Conservation (phyloP, 257 asterid genomes). For the Schizonepeta tenuifolia region DNA sequence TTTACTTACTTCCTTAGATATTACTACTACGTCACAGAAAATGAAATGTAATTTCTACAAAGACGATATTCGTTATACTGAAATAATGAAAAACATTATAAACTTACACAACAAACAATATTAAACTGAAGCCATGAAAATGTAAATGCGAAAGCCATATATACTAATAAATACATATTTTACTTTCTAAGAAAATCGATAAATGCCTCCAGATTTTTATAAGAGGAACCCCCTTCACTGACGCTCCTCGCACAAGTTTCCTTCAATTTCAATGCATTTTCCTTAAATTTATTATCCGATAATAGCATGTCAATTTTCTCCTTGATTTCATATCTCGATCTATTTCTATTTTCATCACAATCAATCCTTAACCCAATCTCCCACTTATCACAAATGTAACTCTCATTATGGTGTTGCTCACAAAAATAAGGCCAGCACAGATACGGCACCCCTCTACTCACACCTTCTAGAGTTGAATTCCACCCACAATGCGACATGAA, state of each 20-base stretch:
- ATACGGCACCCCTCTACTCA: constrained; percentile 44
- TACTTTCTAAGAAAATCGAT: constrained; percentile 19
- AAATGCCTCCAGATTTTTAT: constrained; percentile 34
- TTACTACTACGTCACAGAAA: no score
- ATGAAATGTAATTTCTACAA: no score
- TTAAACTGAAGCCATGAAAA: no score
- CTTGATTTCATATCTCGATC: constrained; percentile 32
- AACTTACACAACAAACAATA: no score
- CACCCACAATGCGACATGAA: constrained; percentile 54
- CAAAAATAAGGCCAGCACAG: constrained; percentile 53
- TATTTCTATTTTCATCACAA: constrained; percentile 38
- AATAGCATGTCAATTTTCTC: constrained; percentile 36
- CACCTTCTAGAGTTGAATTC: constrained; percentile 46
- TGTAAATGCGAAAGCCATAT: no score
- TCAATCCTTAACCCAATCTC: constrained; percentile 47
- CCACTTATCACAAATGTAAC: constrained; percentile 46
- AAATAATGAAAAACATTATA: no score
- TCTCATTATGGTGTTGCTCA: constrained; percentile 46
- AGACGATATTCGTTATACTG: no score
- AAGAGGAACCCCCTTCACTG: constrained; percentile 46
- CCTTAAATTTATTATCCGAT: constrained; percentile 27
- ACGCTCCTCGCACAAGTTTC: constrained; percentile 35
- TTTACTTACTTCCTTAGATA: no score
- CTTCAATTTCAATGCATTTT: constrained; percentile 44
- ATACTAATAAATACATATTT: neutral